Conservation (phyloP, 1,139 yeast species). For the Candida pseudocylindracea region DNA sequence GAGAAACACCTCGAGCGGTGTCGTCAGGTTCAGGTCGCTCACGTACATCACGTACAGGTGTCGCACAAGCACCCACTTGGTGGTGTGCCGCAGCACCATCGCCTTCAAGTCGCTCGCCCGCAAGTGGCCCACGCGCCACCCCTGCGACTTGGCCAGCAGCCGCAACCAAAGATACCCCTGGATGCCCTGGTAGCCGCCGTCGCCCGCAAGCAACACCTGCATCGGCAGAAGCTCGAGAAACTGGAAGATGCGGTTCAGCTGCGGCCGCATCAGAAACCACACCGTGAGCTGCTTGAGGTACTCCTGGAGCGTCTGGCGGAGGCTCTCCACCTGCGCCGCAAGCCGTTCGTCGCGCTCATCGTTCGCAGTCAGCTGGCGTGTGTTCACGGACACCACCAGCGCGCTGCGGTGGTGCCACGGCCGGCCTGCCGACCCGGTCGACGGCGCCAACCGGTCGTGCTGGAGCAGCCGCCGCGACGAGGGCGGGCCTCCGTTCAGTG, state of each 20-base stretch:
- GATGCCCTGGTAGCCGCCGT: conserved; percentile 64
- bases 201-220: conserved; percentile 66
- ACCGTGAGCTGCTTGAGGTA: conserved; percentile 43
- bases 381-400: not conserved
- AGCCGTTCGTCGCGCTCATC: no score
- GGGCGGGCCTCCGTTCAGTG: no score
- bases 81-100: conserved; percentile 76
- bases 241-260: conserved; percentile 60
- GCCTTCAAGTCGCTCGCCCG: conserved; percentile 57
- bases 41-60: conserved; percentile 74
- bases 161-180: conserved; percentile 72
- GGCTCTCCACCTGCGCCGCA: no score
- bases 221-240: conserved; percentile 83
- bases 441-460: no score
- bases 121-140: conserved; percentile 91
- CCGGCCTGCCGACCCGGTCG: no score
- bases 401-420: not conserved
- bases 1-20: conserved; percentile 76
- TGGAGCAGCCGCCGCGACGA: no score
- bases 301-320: conserved; percentile 18
- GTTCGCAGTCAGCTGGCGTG: not conserved
- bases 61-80: conserved; percentile 79
- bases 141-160: conserved; percentile 70
- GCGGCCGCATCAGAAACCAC: conserved; percentile 48
- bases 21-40: conserved; percentile 64